Percentiles rank a stretch among this genome's conserved stretches.
These are phyloP conservation scores for Uromyces viciae-fabae DNA, from an alignment of 1,284 basidiomycete genomes.

Conservation along the genomic window DNA sequence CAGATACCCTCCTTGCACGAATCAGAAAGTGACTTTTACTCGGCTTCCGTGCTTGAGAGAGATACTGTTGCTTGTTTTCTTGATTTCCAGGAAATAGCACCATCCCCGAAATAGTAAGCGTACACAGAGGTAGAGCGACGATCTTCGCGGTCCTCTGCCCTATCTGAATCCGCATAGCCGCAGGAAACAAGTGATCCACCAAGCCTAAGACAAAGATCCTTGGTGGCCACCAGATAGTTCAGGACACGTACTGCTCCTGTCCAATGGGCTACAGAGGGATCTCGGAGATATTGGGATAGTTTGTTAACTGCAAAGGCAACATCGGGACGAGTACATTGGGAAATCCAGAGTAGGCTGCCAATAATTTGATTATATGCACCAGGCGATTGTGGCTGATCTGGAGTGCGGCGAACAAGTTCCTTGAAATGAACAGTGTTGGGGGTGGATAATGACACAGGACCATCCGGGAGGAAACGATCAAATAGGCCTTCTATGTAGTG, in stretches of 20 bases:
- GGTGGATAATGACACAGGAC: neutral
- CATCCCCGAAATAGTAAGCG: neutral
- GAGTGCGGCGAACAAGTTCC: neutral
- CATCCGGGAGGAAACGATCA: neutral
- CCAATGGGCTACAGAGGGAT: neutral
- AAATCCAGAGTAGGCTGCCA: neutral
- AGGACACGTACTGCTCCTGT: neutral
- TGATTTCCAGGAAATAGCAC: constrained; percentile 5
- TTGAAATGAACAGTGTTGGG: neutral
- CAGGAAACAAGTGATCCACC: neutral
- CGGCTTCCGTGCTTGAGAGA: neutral
- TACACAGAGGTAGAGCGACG: neutral
- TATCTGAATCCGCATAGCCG: neutral
- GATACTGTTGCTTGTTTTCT: neutral
- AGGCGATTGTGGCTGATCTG: neutral
- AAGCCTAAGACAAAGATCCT: neutral
- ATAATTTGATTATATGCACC: neutral
- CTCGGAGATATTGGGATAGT: neutral
- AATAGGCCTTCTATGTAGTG: neutral
- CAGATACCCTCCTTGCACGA: neutral
- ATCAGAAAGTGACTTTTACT: neutral
- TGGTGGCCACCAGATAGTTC: neutral
- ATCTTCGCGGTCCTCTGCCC: neutral
- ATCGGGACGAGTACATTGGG: neutral
- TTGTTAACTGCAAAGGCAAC: neutral